Evolutionary conservation across 306 rosid genomes (phyloP).

Genomic region (Quercus variabilis): DNA sequence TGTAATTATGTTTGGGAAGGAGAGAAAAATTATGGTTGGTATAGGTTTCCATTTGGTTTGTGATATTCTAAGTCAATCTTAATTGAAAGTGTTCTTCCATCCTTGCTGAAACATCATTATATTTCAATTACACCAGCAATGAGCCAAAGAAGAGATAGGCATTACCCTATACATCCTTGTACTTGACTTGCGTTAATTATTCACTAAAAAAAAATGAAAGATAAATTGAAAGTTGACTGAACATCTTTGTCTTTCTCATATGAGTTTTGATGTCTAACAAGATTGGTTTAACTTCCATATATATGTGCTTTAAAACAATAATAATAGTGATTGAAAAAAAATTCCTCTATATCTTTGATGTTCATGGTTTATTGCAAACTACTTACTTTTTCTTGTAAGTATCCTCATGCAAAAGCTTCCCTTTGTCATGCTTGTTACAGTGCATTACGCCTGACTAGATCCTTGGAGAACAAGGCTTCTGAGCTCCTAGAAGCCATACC

Average conservation of each 20-base stretch:
- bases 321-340: neutral
- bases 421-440: constrained; percentile 90
- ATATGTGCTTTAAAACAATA: neutral
- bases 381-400: constrained; percentile 35
- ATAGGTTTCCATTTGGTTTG: constrained; percentile 7
- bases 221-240: too few relatives aligned
- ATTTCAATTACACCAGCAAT: constrained; percentile 81
- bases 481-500: constrained; percentile 86
- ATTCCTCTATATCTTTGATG: neutral
- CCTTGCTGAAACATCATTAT: constrained; percentile 51
- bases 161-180: neutral
- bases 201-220: too few relatives aligned
- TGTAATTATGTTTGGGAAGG: neutral
- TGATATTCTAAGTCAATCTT: constrained; percentile 55
- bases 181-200: too few relatives aligned
- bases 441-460: constrained; percentile 66
- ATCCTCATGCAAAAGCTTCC: constrained; percentile 87
- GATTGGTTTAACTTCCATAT: neutral
- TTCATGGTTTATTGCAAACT: neutral
- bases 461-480: constrained; percentile 76
- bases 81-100: constrained; percentile 29
- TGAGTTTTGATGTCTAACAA: neutral
- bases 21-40: constrained; percentile 9
- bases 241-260: neutral
- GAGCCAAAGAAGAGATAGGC: constrained; percentile 97